Conservation (phyloP, 2,329 filamentous ascomycete genomes). For the Trichoderma sp. region DNA sequence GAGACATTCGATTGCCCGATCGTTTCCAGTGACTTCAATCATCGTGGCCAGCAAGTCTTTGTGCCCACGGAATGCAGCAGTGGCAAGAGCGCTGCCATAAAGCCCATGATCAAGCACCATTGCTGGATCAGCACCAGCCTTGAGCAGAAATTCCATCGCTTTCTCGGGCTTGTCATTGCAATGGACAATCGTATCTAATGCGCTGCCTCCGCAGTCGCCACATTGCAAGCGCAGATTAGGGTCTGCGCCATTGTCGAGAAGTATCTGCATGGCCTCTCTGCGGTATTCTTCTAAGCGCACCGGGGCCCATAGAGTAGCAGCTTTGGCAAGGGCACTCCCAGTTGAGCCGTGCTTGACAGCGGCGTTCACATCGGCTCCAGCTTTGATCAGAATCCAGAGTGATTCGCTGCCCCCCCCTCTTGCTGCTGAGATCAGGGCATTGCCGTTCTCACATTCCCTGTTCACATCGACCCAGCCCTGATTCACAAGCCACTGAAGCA, state of each 20-base stretch:
- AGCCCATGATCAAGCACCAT: not conserved
- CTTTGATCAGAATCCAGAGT: not conserved
- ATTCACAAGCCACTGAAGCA: not conserved
- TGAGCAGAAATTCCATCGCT: not conserved
- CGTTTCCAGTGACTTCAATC: not conserved
- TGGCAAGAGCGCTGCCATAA: constrained; percentile 8
- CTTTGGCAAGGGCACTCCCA: not conserved
- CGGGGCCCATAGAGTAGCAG: no score
- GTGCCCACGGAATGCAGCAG: not conserved
- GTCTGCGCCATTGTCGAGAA: not conserved
- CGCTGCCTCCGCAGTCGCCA: not conserved
- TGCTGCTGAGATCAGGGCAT: not conserved
- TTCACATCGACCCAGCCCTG: not conserved
- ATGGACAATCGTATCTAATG: not conserved
- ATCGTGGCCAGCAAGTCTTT: not conserved
- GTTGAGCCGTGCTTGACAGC: not conserved
- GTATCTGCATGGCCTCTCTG: not conserved
- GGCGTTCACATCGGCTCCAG: not conserved
- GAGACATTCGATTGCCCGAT: not conserved
- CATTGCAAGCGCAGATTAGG: not conserved
- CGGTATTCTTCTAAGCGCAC: no score
- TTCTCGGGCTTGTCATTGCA: not conserved
- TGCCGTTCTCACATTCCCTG: not conserved
- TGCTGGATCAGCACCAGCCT: not conserved
- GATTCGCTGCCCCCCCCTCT: no score